These are phyloP conservation scores for Neurospora discreta DNA, from an alignment of 495 filamentous ascomycete species.

Conservation along the genomic window DNA sequence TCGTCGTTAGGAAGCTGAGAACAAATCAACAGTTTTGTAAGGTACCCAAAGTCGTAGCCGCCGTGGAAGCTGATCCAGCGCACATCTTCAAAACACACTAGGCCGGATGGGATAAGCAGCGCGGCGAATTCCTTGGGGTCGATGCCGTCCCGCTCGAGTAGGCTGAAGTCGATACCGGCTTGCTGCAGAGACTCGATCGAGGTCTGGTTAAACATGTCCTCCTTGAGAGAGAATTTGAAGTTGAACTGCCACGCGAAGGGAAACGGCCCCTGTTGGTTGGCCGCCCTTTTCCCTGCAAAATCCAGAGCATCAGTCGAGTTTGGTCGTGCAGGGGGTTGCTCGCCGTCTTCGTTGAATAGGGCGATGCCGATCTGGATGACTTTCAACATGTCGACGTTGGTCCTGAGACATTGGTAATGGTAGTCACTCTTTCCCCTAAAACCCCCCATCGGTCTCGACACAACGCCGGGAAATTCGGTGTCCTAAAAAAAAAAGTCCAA, in stretches of 20 bases:
- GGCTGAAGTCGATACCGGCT: slow-evolving; percentile 77
- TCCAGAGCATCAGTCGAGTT: slow-evolving; percentile 43
- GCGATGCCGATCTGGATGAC: slow-evolving; percentile 95
- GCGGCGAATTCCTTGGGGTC: slow-evolving; percentile 81
- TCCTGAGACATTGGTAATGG: slow-evolving; percentile 94
- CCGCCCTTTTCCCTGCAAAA: slow-evolving; percentile 27
- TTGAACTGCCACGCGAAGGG: slow-evolving; percentile 98
- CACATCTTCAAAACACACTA: slow-evolving; percentile 80
- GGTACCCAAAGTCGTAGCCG: slow-evolving; percentile 97
- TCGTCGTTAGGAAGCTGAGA: slow-evolving; percentile 76
- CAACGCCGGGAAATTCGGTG: slow-evolving; percentile 94
- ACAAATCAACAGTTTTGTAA: slow-evolving; percentile 83
- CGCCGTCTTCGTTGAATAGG: slow-evolving; percentile 76
- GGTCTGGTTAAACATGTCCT: slow-evolving; percentile 92
- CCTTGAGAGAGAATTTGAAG: slow-evolving; percentile 86
- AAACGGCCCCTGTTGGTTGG: slow-evolving; percentile 45
- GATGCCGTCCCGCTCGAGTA: slow-evolving; percentile 80
- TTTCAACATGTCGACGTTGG: slow-evolving; percentile 93
- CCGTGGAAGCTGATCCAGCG: slow-evolving; percentile 96
- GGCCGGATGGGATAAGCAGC: slow-evolving; percentile 77
- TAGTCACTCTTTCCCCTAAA: slow-evolving; percentile 94
- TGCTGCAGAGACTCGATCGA: slow-evolving; percentile 81
- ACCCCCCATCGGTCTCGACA: slow-evolving; percentile 85
- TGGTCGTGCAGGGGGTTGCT: slow-evolving; percentile 60
- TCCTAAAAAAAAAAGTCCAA: slow-evolving; percentile 45